Evolutionary conservation across 1,284 basidiomycete species (phyloP).

Genomic region (Ganoderma leucocontextum): DNA sequence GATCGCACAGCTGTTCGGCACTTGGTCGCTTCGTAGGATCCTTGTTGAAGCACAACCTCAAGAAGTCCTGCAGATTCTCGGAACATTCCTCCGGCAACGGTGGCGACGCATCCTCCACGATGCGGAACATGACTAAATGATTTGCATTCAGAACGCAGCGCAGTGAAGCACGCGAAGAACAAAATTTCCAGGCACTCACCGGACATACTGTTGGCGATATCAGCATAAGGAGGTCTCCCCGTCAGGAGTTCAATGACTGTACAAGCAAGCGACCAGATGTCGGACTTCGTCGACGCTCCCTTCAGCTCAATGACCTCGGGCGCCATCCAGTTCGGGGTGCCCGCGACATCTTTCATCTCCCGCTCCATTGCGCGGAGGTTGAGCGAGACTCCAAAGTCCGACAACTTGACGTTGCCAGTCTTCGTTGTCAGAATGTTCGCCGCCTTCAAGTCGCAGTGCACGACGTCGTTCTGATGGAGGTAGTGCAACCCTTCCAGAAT

Average conservation of each 20-base stretch:
- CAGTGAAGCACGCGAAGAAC: background rate
- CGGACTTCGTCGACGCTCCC: constrained; percentile 78
- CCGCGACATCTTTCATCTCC: constrained; percentile 88
- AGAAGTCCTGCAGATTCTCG: constrained; percentile 77
- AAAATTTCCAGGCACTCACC: constrained; percentile 53
- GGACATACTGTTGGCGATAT: constrained; percentile 86
- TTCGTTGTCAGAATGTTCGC: constrained; percentile 98
- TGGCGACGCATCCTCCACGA: constrained; percentile 92
- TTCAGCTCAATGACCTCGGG: constrained; percentile 92
- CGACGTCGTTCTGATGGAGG: constrained; percentile 83
- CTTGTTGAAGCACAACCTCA: constrained; percentile 89
- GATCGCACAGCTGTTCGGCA: constrained; percentile 87
- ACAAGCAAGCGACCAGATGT: constrained; percentile 94
- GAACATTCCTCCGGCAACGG: constrained; percentile 86
- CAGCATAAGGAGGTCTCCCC: constrained; percentile 90
- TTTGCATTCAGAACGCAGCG: no score
- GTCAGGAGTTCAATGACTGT: constrained; percentile 94
- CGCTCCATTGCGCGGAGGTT: constrained; percentile 96
- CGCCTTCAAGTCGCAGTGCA: constrained; percentile 95
- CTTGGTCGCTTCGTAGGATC: constrained; percentile 82
- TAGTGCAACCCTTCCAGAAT: constrained; percentile 94
- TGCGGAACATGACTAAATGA: constrained; percentile 89
- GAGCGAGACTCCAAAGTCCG: constrained; percentile 98
- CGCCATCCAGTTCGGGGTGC: constrained; percentile 99
- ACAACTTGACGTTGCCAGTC: constrained; percentile 96